These are phyloP conservation scores for Didymella pinodella DNA, from an alignment of 2,329 filamentous ascomycete genomes.

Conservation along the genomic window DNA sequence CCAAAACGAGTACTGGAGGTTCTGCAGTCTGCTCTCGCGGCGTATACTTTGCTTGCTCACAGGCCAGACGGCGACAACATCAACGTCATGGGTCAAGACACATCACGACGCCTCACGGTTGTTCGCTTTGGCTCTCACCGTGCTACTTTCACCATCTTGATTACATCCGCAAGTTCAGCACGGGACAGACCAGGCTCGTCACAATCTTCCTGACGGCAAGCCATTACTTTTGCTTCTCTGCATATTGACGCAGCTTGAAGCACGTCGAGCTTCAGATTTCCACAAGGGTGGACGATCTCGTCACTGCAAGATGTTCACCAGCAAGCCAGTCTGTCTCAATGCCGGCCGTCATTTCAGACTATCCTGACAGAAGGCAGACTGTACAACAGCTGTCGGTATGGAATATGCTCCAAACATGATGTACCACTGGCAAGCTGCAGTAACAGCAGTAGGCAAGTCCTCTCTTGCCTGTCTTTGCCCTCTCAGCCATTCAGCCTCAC, in stretches of 20 bases:
- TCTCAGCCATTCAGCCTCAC: background rate
- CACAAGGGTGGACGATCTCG: background rate
- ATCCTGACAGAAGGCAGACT: background rate
- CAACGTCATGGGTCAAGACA: background rate
- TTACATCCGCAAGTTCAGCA: background rate
- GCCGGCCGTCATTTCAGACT: background rate
- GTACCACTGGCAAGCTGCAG: background rate
- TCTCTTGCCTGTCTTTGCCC: background rate
- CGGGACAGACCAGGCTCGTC: background rate
- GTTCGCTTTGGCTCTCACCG: background rate
- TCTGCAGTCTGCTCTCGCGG: background rate
- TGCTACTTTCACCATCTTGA: background rate
- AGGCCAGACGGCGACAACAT: background rate
- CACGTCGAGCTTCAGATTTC: background rate
- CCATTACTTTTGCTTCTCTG: background rate
- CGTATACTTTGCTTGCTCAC: background rate
- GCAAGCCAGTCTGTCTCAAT: background rate
- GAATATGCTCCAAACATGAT: background rate
- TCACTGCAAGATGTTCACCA: background rate
- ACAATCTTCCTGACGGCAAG: background rate
- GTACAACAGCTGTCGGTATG: background rate
- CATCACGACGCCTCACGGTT: background rate
- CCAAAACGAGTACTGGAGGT: background rate
- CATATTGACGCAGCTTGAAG: background rate
- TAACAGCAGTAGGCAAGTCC: background rate